Evolutionary conservation across 495 filamentous ascomycete species (phyloP).

Genomic region (Neurospora terricola): DNA sequence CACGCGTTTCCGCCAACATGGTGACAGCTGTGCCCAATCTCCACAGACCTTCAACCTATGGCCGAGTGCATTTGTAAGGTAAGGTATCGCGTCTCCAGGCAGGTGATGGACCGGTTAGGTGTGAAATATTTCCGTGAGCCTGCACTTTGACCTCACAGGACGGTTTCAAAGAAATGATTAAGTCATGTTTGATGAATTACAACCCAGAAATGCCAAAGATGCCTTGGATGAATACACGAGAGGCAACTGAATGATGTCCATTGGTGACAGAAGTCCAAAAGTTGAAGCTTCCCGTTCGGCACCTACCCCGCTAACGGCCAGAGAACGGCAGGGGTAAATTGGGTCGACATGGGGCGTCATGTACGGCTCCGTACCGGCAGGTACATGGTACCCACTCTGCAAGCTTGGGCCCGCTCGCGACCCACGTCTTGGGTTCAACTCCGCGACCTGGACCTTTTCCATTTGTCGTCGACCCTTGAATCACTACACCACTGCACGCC

Average conservation of each 20-base stretch:
- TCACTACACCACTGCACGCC: neutral
- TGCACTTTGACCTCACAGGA: neutral
- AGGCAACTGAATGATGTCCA: neutral
- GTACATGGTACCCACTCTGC: constrained; percentile 8
- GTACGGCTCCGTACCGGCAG: neutral
- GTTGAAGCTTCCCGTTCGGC: neutral
- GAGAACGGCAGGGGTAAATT: neutral
- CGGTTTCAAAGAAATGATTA: neutral
- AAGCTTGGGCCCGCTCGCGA: constrained; percentile 6
- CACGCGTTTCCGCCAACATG: neutral
- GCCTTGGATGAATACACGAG: neutral
- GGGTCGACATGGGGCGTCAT: neutral
- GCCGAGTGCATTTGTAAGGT: neutral
- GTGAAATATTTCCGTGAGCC: neutral
- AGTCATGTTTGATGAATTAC: neutral
- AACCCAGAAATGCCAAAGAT: neutral
- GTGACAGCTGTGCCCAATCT: neutral
- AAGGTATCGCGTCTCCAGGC: neutral
- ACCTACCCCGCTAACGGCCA: neutral
- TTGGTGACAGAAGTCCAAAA: neutral
- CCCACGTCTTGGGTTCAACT: constrained; percentile 12
- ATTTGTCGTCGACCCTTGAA: neutral
- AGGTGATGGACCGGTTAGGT: neutral
- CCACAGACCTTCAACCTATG: neutral
- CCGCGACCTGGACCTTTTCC: neutral